Conservation (phyloP, 345 rosid genomes). For the Eutrema japonicum region DNA sequence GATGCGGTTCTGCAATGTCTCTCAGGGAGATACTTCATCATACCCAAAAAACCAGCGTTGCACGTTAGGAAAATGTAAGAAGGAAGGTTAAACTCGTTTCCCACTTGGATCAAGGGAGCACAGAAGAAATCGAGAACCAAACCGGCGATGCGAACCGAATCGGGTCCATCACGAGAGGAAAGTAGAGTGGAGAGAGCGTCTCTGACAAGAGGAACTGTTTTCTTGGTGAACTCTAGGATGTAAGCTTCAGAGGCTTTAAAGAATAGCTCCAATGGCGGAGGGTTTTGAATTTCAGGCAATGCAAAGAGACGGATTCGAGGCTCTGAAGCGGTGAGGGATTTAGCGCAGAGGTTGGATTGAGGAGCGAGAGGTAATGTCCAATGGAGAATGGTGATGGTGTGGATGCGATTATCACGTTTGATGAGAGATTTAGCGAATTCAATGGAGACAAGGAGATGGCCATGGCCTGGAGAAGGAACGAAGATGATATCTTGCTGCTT, state of each 20-base stretch:
- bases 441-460: constrained; percentile 55
- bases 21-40: constrained; percentile 48
- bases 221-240: constrained; percentile 32
- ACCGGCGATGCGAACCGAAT: constrained; percentile 44
- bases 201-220: constrained; percentile 38
- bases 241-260: constrained; percentile 40
- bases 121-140: constrained; percentile 58
- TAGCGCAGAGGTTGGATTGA: constrained; percentile 30
- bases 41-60: constrained; percentile 44
- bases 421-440: constrained; percentile 57
- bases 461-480: constrained; percentile 38
- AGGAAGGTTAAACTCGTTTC: constrained; percentile 50
- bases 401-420: constrained; percentile 43
- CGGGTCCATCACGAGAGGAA: constrained; percentile 20
- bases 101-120: constrained; percentile 49
- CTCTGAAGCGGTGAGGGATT: constrained; percentile 33
- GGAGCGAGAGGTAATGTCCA: constrained; percentile 38
- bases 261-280: constrained; percentile 40
- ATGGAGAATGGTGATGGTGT: constrained; percentile 41
- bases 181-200: constrained; percentile 29
- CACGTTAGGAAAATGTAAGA: constrained; percentile 51
- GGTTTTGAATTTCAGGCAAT: constrained; percentile 35
- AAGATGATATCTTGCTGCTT: constrained; percentile 33
- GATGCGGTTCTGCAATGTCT: constrained; percentile 35
- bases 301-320: constrained; percentile 34